Evolutionary conservation across 1,139 yeast genomes (phyloP), one percentile per base, ranked within the genome.

Genomic region (Blastobotrys proliferans): DNA sequence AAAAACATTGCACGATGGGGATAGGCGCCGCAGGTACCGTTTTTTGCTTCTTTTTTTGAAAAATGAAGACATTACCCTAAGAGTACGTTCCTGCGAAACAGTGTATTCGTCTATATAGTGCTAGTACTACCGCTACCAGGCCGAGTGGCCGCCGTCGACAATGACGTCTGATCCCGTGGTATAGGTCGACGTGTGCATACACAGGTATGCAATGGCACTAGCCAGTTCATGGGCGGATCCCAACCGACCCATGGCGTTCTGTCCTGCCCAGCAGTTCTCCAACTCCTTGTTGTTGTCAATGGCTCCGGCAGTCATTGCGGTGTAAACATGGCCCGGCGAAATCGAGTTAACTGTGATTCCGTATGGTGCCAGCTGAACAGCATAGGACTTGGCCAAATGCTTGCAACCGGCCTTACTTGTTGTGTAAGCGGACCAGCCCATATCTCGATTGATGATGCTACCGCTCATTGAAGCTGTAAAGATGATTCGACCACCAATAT

Each of bases 381-480:
- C 92, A 48, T 84, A 70, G 2, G 88, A 79, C 64, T 75, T 81
- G 48, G 80, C 77, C 62, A 82, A 70, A 62, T 83, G 92, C 49
- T 79, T 74, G 39, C 82, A 84, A 43, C 88, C 94, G 20, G 94
- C 94, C 68, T 85, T 85, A 53, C 90, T 80, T 61, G 83, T 81
- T 66, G 83, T 83, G 69, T 85, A 85, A 45, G 81, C 78, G 61
- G 82, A 83, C 17, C 43, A 47, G 90, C 48, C 81, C 74, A 41
- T 76, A 62, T 83, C 90, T 48, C 79, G 77, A 62, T 83, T 83
- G 49, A 82, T 90, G 56, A 83, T 81, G 52, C 76, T 76, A 31
- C 88, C 94, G 22, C 88, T 81, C 88, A 83, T 83, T 41, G 90
- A 81, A 5, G 88, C 90, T 44, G 86, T 79, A 61, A 83, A 70